Evolutionary conservation across 129 eudicot genomes (phyloP).

Genomic region (Chrysanthemum makinoi): DNA sequence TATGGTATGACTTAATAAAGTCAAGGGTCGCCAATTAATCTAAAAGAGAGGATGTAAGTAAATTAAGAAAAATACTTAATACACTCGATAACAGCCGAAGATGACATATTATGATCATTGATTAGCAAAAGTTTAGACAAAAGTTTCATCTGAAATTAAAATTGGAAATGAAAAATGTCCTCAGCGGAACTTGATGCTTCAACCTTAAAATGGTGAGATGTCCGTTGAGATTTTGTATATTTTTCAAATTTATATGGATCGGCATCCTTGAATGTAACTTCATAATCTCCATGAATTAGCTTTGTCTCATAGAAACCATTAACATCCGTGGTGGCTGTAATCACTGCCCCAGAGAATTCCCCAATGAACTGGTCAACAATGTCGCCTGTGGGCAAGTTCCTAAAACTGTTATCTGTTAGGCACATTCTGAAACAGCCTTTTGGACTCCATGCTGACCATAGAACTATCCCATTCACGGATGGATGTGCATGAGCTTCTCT

Average conservation of each 20-base stretch:
- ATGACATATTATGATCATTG: background rate
- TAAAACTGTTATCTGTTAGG: slow-evolving; percentile 53
- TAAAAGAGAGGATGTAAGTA: too few relatives aligned
- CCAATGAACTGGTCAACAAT: slow-evolving; percentile 47
- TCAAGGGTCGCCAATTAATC: too few relatives aligned
- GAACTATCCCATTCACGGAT: slow-evolving; percentile 54
- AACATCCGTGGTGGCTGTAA: slow-evolving; percentile 37
- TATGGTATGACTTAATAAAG: too few relatives aligned
- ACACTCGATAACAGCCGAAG: background rate
- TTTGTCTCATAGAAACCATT: slow-evolving; percentile 46
- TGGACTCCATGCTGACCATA: slow-evolving; percentile 64
- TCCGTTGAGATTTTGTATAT: background rate
- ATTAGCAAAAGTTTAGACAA: background rate
- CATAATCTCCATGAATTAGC: slow-evolving; percentile 59
- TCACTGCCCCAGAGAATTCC: slow-evolving; percentile 1
- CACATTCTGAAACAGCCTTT: slow-evolving; percentile 49
- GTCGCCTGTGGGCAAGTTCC: slow-evolving; percentile 51
- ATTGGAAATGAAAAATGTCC: slow-evolving; percentile 15
- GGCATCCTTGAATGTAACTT: slow-evolving; percentile 27
- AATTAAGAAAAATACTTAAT: too few relatives aligned
- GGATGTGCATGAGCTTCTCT: slow-evolving; percentile 62
- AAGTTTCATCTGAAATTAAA: slow-evolving; percentile 10
- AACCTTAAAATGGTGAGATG: slow-evolving; percentile 20
- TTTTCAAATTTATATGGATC: background rate
- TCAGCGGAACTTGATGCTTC: slow-evolving; percentile 10